Conservation (phyloP, 2,329 filamentous ascomycete species). For the Monilinia laxa region DNA sequence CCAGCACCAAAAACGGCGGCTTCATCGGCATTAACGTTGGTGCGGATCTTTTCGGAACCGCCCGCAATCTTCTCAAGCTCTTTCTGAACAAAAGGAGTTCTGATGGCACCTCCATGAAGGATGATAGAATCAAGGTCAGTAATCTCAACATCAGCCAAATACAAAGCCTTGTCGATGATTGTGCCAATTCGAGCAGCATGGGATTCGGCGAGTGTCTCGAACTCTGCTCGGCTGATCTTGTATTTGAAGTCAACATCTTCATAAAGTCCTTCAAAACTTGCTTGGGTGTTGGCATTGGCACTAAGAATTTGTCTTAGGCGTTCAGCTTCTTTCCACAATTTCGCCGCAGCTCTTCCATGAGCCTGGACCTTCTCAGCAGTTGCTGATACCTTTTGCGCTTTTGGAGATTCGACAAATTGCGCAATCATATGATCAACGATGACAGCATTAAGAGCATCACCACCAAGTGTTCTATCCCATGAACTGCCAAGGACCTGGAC, state of each 20-base stretch:
- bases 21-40: constrained; percentile 96
- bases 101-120: constrained; percentile 83
- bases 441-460: constrained; percentile 82
- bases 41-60: constrained; percentile 74
- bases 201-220: constrained; percentile 72
- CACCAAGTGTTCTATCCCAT: constrained; percentile 88
- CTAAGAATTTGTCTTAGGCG: constrained; percentile 85
- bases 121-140: constrained; percentile 85
- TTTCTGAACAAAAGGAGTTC: constrained; percentile 93
- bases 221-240: constrained; percentile 76
- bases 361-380: constrained; percentile 62
- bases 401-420: constrained; percentile 70
- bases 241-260: constrained; percentile 93
- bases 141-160: constrained; percentile 68
- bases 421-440: constrained; percentile 86
- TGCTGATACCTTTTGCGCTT: constrained; percentile 63
- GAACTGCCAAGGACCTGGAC: constrained; percentile 83
- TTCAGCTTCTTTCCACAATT: constrained; percentile 91
- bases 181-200: constrained; percentile 66
- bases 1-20: constrained; percentile 93
- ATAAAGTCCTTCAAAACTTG: constrained; percentile 84
- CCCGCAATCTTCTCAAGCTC: constrained; percentile 75
- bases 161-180: constrained; percentile 73
- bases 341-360: constrained; percentile 83
- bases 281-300: constrained; percentile 79